Evolutionary conservation across 371 early-diverging fungal species (phyloP).

Genomic region (Mucor circinelloides): DNA sequence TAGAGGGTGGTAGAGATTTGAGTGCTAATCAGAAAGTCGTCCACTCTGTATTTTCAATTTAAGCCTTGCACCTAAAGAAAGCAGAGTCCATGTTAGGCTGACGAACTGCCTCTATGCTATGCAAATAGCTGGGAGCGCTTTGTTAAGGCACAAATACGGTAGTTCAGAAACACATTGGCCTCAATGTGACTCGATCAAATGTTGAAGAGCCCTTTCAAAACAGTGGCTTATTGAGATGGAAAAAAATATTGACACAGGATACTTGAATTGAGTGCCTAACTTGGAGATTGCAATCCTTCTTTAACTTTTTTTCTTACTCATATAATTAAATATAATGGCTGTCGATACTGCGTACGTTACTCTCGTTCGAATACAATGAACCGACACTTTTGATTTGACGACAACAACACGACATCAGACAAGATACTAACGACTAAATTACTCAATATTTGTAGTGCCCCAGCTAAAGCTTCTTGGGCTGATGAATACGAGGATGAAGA

Average conservation of each 20-base stretch:
- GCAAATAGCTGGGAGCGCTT: too few relatives aligned
- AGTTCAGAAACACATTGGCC: not conserved
- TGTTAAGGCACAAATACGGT: too few relatives aligned
- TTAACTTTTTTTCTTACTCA: not conserved
- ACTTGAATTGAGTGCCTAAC: not conserved
- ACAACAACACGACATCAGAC: not conserved
- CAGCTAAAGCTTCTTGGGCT: constrained; percentile 63
- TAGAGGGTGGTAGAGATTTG: too few relatives aligned
- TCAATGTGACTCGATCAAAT: not conserved
- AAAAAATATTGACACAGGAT: constrained; percentile 2
- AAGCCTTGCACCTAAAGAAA: too few relatives aligned
- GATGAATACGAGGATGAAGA: constrained; percentile 75
- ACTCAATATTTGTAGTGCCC: constrained; percentile 18
- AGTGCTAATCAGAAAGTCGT: too few relatives aligned
- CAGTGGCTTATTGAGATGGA: constrained; percentile 1
- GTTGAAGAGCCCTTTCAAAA: not conserved
- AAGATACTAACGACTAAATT: not conserved
- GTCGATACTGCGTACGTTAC: constrained; percentile 6
- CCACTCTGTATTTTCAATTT: too few relatives aligned
- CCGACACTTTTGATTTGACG: not conserved
- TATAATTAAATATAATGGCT: constrained; percentile 6
- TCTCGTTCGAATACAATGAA: not conserved
- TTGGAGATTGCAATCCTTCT: not conserved
- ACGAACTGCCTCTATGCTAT: too few relatives aligned
- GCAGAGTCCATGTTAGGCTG: too few relatives aligned